Percentiles rank a stretch among this genome's conserved stretches.
Conservation (phyloP, 768 basidiomycete genomes). For the Piloderma croceum region DNA sequence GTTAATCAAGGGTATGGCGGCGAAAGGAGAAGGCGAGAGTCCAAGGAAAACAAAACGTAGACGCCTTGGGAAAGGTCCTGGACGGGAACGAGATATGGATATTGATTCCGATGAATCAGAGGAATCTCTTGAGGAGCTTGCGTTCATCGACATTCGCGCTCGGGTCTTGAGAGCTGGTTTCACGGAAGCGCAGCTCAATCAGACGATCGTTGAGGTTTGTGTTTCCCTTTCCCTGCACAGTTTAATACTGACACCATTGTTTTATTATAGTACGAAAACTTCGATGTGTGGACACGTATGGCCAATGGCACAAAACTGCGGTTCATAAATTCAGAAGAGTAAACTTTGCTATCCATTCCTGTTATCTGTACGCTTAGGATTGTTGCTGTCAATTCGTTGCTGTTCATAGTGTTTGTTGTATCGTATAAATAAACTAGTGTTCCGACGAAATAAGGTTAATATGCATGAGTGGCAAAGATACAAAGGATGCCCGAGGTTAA, state of each 20-base stretch:
- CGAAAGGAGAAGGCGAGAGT: constrained; percentile 32
- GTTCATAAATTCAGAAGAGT: constrained; percentile 37
- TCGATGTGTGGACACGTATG: constrained; percentile 77
- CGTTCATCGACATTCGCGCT: constrained; percentile 82
- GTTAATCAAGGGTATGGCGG: constrained; percentile 83
- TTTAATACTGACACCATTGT: constrained; percentile 10
- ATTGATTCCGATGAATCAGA: constrained; percentile 64
- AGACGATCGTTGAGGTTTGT: constrained; percentile 74
- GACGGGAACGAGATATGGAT: constrained; percentile 63
- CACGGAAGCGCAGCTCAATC: constrained; percentile 86
- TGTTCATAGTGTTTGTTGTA: constrained; percentile 10
- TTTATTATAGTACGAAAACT: constrained; percentile 70
- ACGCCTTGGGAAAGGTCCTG: constrained; percentile 65
- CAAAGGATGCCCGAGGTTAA: not conserved
- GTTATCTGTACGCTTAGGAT: constrained; percentile 13
- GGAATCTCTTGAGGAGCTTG: constrained; percentile 64
- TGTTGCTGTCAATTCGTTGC: too few species aligned
- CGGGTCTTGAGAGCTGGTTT: constrained; percentile 83
- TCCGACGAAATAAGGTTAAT: not conserved
- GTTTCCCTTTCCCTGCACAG: constrained; percentile 1
- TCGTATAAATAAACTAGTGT: not conserved
- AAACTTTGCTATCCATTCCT: constrained; percentile 3
- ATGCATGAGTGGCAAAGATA: not conserved
- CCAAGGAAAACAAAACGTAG: constrained; percentile 40
- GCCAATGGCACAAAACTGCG: constrained; percentile 79